A percentile compares a stretch with the other conserved stretches of the same genome.
These are phyloP conservation scores for Aspergillus sp. DNA, from an alignment of 2,329 filamentous ascomycete genomes.

Conservation along the genomic window DNA sequence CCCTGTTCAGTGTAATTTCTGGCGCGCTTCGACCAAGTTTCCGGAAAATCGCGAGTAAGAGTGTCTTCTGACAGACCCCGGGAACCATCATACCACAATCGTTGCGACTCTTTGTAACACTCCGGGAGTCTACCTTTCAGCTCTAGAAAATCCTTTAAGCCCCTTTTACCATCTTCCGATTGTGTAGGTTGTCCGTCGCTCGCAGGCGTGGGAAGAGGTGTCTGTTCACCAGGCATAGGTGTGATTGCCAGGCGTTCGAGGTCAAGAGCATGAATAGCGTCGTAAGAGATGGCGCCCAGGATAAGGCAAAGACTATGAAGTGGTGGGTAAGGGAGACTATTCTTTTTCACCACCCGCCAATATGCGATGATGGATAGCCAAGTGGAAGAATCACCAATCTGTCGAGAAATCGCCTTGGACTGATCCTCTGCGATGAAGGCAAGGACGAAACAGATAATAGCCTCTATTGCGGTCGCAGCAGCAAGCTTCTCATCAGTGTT, in stretches of 20 bases:
- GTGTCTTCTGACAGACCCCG: constrained; percentile 42
- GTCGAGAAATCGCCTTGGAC: constrained; percentile 35
- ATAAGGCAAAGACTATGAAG: constrained; percentile 47
- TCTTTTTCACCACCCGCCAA: constrained; percentile 45
- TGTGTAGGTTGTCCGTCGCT: constrained; percentile 41
- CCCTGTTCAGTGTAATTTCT: constrained; percentile 39
- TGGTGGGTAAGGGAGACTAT: constrained; percentile 38
- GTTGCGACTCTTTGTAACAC: constrained; percentile 42
- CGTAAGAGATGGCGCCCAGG: constrained; percentile 48
- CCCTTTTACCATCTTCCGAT: constrained; percentile 38
- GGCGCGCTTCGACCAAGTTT: constrained; percentile 44
- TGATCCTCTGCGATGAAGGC: constrained; percentile 47
- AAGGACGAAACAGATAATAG: constrained; percentile 49
- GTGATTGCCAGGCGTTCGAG: constrained; percentile 45
- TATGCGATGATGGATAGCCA: constrained; percentile 51
- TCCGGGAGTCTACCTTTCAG: constrained; percentile 42
- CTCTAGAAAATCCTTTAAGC: constrained; percentile 40
- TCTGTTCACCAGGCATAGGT: constrained; percentile 40
- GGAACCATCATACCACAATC: constrained; percentile 45
- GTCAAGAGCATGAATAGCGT: constrained; percentile 46
- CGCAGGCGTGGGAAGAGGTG: constrained; percentile 43
- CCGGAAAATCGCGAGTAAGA: constrained; percentile 42
- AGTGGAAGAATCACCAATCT: constrained; percentile 38
- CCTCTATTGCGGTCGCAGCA: constrained; percentile 43
- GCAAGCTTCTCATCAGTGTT: constrained; percentile 37